phyloP scores from a whole-genome alignment of 352 stramenopile species.

The Phytophthora aleatoria region DNA sequence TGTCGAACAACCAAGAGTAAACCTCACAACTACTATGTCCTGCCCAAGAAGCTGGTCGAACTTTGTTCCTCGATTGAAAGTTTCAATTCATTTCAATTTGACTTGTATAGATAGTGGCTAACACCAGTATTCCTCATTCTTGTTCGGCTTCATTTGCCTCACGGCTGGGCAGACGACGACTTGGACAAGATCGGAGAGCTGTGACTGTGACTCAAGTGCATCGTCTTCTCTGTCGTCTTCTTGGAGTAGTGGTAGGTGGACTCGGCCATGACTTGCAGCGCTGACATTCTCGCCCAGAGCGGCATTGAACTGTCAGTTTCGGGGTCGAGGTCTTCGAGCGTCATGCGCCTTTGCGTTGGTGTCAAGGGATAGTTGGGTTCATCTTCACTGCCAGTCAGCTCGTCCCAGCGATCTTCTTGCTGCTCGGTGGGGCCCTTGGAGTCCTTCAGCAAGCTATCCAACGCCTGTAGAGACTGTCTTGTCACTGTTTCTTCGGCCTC shows the following conservation, averaged over 20 bases:
- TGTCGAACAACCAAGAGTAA: slow-evolving; percentile 22
- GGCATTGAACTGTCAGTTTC: slow-evolving; percentile 3
- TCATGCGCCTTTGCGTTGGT: slow-evolving; percentile 15
- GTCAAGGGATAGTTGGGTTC: slow-evolving; percentile 13
- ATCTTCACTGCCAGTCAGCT: slow-evolving; percentile 17
- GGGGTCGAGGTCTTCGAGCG: slow-evolving; percentile 19
- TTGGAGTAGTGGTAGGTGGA: slow-evolving; percentile 34
- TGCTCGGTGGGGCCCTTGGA: slow-evolving; percentile 8
- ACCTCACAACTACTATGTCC: too few species aligned
- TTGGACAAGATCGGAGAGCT: slow-evolving; percentile 1
- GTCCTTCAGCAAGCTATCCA: slow-evolving; percentile 21
- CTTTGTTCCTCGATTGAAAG: too few species aligned
- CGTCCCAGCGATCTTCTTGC: slow-evolving; percentile 9
- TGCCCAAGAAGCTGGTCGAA: too few species aligned
- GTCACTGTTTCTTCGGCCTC: slow-evolving; percentile 12
- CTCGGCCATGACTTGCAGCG: slow-evolving; percentile 32
- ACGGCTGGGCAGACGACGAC: not conserved
- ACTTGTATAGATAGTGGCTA: not conserved
- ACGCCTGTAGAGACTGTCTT: slow-evolving; percentile 21
- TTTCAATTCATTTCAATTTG: not conserved
- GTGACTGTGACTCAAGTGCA: slow-evolving; percentile 11
- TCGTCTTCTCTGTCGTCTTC: slow-evolving; percentile 29
- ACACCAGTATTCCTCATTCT: not conserved
- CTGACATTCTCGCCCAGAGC: slow-evolving; percentile 33
- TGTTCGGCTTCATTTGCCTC: not conserved